Conservation (phyloP, 2,329 filamentous ascomycete species). For the Furcasterigmium furcatum region DNA sequence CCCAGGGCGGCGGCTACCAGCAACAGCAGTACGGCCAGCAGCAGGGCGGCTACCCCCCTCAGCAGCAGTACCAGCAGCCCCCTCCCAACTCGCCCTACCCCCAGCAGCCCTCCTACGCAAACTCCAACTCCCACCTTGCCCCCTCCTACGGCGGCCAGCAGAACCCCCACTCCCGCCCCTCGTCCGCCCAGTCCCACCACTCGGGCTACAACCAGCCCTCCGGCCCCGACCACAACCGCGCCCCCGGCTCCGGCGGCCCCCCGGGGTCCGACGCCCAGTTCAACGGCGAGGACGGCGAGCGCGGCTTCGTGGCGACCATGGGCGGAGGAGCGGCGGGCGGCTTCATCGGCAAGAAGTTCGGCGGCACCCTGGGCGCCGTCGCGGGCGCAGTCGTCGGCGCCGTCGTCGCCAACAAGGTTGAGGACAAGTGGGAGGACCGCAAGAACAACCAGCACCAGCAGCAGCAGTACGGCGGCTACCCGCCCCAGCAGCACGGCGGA, state of each 20-base stretch:
- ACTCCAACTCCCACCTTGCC: conserved; percentile 1
- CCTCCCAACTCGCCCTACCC: conserved; percentile 2
- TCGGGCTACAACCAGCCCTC: conserved; percentile 5
- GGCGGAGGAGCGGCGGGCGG: conserved; percentile 51
- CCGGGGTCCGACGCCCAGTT: conserved; percentile 10
- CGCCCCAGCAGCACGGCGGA: neutral
- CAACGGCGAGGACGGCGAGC: conserved; percentile 39
- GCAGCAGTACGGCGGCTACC: conserved; percentile 2
- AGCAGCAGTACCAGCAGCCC: neutral
- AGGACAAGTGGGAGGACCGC: conserved; percentile 34
- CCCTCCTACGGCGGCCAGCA: neutral
- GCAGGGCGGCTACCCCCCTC: neutral
- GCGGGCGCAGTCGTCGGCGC: conserved; percentile 51
- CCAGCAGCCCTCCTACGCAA: conserved; percentile 2
- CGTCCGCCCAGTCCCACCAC: conserved; percentile 4
- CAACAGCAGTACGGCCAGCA: conserved; percentile 3
- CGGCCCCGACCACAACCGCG: conserved; percentile 1
- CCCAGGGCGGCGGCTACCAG: neutral
- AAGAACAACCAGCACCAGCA: conserved; percentile 7
- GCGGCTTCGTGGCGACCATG: conserved; percentile 51
- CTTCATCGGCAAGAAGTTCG: conserved; percentile 50
- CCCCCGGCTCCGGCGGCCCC: conserved; percentile 5
- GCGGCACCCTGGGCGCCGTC: conserved; percentile 49
- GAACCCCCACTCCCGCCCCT: conserved; percentile 4
- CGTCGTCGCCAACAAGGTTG: conserved; percentile 50